Evolutionary conservation across 768 basidiomycete genomes (phyloP).

Genomic region (Mycena crocata): DNA sequence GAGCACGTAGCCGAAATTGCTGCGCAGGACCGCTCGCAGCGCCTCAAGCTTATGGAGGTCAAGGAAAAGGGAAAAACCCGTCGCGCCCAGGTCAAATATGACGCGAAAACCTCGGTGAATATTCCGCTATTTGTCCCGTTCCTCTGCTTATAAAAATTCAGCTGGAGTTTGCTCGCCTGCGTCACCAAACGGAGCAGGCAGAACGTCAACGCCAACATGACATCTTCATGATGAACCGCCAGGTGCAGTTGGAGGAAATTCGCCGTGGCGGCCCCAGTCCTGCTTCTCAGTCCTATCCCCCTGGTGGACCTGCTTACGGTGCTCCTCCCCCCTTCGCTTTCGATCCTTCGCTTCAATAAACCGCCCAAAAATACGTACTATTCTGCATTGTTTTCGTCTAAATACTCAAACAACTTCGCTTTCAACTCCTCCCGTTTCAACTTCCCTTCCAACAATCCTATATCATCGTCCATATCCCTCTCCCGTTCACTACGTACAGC

Average conservation of each 20-base stretch:
- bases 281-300: neutral
- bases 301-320: neutral
- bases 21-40: neutral
- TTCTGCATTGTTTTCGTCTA: neutral
- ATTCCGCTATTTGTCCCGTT: too few species aligned
- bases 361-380: neutral
- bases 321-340: neutral
- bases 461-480: neutral
- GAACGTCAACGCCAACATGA: slow-evolving; percentile 22
- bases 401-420: neutral
- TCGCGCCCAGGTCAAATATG: neutral
- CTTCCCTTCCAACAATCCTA: neutral
- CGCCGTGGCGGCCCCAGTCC: neutral
- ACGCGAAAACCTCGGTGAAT: neutral
- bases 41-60: neutral
- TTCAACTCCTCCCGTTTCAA: neutral
- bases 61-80: neutral
- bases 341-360: neutral
- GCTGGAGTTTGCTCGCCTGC: slow-evolving; percentile 21
- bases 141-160: too few species aligned
- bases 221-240: slow-evolving; percentile 8
- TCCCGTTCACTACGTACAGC: neutral
- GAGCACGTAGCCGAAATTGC: neutral
- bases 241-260: slow-evolving; percentile 18
- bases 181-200: slow-evolving; percentile 5